Conservation (phyloP, 352 stramenopile genomes). For the Phytophthora vignae region DNA sequence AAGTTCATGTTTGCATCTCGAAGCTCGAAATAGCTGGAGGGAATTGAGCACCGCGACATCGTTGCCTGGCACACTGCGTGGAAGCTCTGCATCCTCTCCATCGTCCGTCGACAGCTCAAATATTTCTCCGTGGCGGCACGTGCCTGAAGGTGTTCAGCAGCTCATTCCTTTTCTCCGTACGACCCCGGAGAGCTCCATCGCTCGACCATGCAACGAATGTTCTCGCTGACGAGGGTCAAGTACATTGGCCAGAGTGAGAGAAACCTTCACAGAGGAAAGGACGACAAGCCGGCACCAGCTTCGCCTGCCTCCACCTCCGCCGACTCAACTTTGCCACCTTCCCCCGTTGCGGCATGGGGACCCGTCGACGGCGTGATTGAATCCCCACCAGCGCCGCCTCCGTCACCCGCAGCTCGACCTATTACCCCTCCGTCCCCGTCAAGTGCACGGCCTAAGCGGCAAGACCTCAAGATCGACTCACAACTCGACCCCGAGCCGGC, state of each 20-base stretch:
- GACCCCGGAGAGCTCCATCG: not conserved
- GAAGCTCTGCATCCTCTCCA: constrained; percentile 5
- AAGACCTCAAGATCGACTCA: constrained; percentile 30
- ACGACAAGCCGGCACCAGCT: constrained; percentile 9
- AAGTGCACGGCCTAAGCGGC: constrained; percentile 15
- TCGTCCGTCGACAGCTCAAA: constrained; percentile 12
- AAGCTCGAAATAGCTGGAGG: constrained; percentile 12
- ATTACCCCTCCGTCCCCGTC: constrained; percentile 9
- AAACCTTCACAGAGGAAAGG: constrained; percentile 26
- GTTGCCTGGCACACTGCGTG: not conserved
- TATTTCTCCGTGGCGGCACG: constrained; percentile 1
- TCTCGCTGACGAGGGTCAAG: constrained; percentile 34
- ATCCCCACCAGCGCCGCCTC: constrained; percentile 17
- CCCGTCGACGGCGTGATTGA: not conserved
- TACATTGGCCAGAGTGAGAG: constrained; percentile 22
- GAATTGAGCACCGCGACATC: not conserved
- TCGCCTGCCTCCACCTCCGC: constrained; percentile 3
- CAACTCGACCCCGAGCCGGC: constrained; percentile 26
- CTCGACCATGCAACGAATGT: constrained; percentile 37
- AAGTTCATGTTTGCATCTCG: not conserved
- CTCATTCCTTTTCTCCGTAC: not conserved
- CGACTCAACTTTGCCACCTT: constrained; percentile 21
- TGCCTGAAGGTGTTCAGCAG: constrained; percentile 14
- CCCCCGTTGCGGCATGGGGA: constrained; percentile 25
- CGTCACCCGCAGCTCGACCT: constrained; percentile 21